A percentile compares a stretch with the other conserved stretches of the same genome.
phyloP scores from a whole-genome alignment of 2,329 filamentous ascomycete genomes.

The Cryphonectria naterciae region DNA sequence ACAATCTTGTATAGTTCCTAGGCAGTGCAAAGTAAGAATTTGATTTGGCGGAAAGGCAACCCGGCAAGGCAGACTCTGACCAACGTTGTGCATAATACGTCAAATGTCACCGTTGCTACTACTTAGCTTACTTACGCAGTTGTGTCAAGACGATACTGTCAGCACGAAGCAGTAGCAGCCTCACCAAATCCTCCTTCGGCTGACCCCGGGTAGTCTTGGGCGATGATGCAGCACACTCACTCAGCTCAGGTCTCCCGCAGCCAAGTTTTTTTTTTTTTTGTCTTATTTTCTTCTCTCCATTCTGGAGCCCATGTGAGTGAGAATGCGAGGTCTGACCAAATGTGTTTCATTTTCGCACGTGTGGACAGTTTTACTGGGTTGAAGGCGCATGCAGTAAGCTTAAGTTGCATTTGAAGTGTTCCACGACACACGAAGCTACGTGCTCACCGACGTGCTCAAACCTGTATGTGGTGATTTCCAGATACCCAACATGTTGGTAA shows the following conservation, averaged over 20 bases:
- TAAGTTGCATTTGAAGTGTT: neutral
- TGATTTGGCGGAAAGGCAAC: neutral
- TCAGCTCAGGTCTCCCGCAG: neutral
- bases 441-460: neutral
- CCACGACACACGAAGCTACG: neutral
- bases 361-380: neutral
- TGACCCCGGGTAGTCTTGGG: neutral
- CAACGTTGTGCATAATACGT: neutral
- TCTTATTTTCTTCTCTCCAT: neutral
- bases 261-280: neutral
- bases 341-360: neutral
- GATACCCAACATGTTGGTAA: neutral
- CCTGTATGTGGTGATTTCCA: neutral
- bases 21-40: neutral
- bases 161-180: neutral
- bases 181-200: neutral
- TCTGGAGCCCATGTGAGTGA: neutral
- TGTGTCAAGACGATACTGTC: neutral
- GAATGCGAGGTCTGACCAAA: neutral
- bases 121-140: neutral
- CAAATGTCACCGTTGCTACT: neutral
- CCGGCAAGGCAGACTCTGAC: neutral
- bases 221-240: neutral
- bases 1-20: neutral
- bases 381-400: neutral